phyloP scores from a whole-genome alignment of 345 rosid genomes.

The Arabis hirsuta region DNA sequence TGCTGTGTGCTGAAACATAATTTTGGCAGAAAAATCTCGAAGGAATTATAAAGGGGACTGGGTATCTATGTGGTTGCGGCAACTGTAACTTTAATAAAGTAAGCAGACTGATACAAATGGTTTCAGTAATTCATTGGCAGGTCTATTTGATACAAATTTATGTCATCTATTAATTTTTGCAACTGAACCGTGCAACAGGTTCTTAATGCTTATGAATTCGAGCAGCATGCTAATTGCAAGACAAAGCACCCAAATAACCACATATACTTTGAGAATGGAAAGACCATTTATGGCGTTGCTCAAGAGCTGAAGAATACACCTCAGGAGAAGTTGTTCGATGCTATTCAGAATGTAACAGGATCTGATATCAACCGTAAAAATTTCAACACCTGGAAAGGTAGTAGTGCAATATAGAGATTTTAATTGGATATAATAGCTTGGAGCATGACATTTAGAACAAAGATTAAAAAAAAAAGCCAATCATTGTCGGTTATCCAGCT shows the following conservation, averaged over 20 bases:
- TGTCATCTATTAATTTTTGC: slow-evolving; percentile 8
- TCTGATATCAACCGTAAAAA: slow-evolving; percentile 81
- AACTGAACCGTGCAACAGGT: slow-evolving; percentile 54
- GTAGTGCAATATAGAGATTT: slow-evolving; percentile 11
- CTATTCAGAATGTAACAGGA: slow-evolving; percentile 77
- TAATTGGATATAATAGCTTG: not conserved
- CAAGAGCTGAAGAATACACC: slow-evolving; percentile 89
- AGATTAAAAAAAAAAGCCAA: slow-evolving; percentile 16
- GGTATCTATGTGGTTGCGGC: slow-evolving; percentile 86
- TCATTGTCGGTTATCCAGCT: slow-evolving; percentile 20
- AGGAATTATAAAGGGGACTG: slow-evolving; percentile 79
- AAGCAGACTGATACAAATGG: slow-evolving; percentile 33
- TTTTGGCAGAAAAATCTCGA: slow-evolving; percentile 62
- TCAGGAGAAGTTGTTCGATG: slow-evolving; percentile 71
- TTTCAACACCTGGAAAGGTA: slow-evolving; percentile 94
- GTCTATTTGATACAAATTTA: slow-evolving; percentile 19
- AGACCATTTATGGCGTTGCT: slow-evolving; percentile 88
- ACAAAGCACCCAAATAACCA: slow-evolving; percentile 97
- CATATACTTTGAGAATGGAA: slow-evolving; percentile 91
- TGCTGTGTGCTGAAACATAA: slow-evolving; percentile 39
- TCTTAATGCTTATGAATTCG: slow-evolving; percentile 89
- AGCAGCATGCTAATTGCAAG: slow-evolving; percentile 88
- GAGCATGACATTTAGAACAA: slow-evolving; percentile 30
- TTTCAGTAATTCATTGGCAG: slow-evolving; percentile 24
- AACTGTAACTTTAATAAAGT: slow-evolving; percentile 76